phyloP scores from a whole-genome alignment of 345 rosid genomes.

The Microthlaspi erraticum region DNA sequence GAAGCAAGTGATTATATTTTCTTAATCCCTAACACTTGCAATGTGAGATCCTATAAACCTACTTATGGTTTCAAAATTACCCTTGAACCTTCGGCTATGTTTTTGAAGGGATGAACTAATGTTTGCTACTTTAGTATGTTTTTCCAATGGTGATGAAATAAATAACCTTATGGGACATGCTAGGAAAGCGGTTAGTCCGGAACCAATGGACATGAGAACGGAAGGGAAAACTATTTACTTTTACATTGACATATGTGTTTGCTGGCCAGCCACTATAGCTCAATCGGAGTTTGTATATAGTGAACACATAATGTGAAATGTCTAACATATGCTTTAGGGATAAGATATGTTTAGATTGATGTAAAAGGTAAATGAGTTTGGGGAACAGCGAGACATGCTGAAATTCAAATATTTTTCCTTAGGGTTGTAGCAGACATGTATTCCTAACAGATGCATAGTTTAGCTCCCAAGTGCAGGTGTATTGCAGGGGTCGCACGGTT shows the following conservation, averaged over 20 bases:
- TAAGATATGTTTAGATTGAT: slow-evolving; percentile 6
- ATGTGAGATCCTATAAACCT: slow-evolving; percentile 12
- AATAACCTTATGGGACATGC: neutral
- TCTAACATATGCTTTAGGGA: neutral
- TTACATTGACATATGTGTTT: neutral
- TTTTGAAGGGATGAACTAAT: neutral
- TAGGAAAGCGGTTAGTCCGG: neutral
- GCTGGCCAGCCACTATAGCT: neutral
- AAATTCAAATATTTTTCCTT: too few species aligned
- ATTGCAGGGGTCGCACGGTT: neutral
- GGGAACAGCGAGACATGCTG: neutral
- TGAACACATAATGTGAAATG: too few species aligned
- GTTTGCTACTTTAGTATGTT: too few species aligned
- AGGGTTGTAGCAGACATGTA: too few species aligned
- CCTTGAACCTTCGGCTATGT: slow-evolving; percentile 9
- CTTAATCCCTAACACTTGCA: neutral
- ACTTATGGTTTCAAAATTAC: neutral
- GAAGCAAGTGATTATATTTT: neutral
- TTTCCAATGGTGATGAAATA: too few species aligned
- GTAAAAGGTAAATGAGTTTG: neutral
- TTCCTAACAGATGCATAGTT: too few species aligned
- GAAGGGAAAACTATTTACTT: neutral
- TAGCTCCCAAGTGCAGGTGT: too few species aligned
- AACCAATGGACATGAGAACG: neutral
- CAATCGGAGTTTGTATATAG: too few species aligned